Conservation (phyloP, 441 rosid species). For the Pelargonium exstipulatum region DNA sequence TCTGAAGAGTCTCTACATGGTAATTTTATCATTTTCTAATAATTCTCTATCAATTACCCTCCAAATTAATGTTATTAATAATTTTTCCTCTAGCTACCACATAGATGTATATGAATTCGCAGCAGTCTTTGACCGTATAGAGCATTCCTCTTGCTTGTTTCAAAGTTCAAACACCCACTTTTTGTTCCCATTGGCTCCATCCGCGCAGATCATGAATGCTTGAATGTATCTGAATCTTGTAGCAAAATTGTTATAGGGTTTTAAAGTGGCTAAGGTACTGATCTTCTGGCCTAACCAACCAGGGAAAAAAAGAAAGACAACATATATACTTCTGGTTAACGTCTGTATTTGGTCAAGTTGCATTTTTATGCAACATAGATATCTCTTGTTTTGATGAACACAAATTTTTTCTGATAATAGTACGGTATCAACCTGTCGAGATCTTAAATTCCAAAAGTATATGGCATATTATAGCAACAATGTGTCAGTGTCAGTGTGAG, state of each 20-base stretch:
- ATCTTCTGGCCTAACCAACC: background rate
- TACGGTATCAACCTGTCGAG: too few relatives aligned
- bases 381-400: too few relatives aligned
- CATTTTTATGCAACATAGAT: too few relatives aligned
- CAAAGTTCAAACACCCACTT: background rate
- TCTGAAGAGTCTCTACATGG: constrained; percentile 53
- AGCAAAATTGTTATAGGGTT: background rate
- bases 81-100: background rate
- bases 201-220: background rate
- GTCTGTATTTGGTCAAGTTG: background rate
- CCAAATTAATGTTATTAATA: background rate
- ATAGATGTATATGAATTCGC: background rate
- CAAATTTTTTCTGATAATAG: too few relatives aligned
- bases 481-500: background rate
- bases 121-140: background rate
- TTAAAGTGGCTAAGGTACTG: background rate
- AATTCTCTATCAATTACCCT: background rate
- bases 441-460: too few relatives aligned
- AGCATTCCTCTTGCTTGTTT: background rate
- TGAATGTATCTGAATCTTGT: too few relatives aligned
- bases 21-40: constrained; percentile 22
- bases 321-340: background rate
- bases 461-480: background rate
- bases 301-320: background rate
- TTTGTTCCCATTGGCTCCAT: background rate